Evolutionary conservation across 306 rosid species (phyloP), one percentile per base, ranked within the genome.

Genomic region (Rubus parviflorus): DNA sequence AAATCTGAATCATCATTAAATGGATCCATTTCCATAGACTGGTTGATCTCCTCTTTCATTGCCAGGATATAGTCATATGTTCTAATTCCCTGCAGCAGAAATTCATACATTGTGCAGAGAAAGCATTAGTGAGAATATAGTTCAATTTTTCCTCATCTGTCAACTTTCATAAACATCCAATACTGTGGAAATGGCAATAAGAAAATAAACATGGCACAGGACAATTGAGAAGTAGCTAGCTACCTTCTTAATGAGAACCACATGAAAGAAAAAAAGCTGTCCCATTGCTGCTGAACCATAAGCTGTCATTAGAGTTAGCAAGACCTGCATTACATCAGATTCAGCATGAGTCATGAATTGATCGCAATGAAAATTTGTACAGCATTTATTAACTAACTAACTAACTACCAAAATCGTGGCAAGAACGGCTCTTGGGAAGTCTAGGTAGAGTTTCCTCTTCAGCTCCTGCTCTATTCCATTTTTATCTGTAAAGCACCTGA

Each of bases 41-140:
- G 85, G 80, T 83, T 38, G 47, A 64, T 87, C 86, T 89, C 96
- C 85, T 87, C 97, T 80, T 81, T 95, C 97, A 95, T 95, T 8
- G 99, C 99, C 75, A 92, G 83, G 71, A 95, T 95, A 77, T 92
- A 95, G 77, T 95, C 99, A 82, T 92, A 95, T 46, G 99, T 95
- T 82, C 96, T 86, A 86, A 95, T 95, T 72, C 97, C 99, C 99
- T 95, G 80, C 79, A 81, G 48, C 56, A 66, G 61, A 5, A 70
- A 49, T 40, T n/a, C 41, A 42, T 8, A 64, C 69, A 64, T 54
- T 54, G 37, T 7, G 41, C 52, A 20, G 35, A 30, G n/a, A 20
- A 67, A 72, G 5, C 11, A 20, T 53, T n/a, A 42, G 64, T 54
- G 19, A 40, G 65, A 51, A 37, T 37, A 35, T 48, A 25, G 42